phyloP scores from a whole-genome alignment of 257 asterid genomes.

The Solanum pennellii region DNA sequence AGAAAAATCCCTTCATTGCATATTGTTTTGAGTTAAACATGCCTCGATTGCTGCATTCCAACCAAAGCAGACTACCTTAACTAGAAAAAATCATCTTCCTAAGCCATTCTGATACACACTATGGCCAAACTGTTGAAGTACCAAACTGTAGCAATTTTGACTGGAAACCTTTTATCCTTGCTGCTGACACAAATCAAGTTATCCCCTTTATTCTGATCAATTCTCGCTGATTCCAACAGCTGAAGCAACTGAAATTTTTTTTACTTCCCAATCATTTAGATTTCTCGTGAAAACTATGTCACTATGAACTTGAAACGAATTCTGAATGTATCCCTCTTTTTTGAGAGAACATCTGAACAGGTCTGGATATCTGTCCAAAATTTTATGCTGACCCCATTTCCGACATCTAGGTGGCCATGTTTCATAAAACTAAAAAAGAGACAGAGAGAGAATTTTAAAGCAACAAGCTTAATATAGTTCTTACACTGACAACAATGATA shows the following conservation, averaged over 20 bases:
- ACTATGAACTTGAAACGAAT: background rate
- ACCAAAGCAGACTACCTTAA: background rate
- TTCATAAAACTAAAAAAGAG: background rate
- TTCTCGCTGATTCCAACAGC: background rate
- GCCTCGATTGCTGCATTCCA: background rate
- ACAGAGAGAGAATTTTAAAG: background rate
- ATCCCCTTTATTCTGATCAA: background rate
- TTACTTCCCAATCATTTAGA: background rate
- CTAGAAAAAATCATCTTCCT: background rate
- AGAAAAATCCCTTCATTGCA: background rate
- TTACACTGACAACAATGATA: background rate
- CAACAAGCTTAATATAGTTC: background rate
- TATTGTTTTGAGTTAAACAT: background rate
- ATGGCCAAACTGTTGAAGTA: background rate
- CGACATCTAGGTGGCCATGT: background rate
- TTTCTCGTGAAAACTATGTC: background rate
- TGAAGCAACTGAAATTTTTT: background rate
- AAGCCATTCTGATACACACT: background rate
- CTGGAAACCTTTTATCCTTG: background rate
- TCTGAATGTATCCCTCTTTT: background rate
- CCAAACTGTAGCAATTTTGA: background rate
- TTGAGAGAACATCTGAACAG: background rate
- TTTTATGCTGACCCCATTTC: background rate
- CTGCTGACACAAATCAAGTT: background rate
- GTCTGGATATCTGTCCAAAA: background rate